phyloP scores from a whole-genome alignment of 139 green algal genomes.

The Chlamydomonas schloesseri region DNA sequence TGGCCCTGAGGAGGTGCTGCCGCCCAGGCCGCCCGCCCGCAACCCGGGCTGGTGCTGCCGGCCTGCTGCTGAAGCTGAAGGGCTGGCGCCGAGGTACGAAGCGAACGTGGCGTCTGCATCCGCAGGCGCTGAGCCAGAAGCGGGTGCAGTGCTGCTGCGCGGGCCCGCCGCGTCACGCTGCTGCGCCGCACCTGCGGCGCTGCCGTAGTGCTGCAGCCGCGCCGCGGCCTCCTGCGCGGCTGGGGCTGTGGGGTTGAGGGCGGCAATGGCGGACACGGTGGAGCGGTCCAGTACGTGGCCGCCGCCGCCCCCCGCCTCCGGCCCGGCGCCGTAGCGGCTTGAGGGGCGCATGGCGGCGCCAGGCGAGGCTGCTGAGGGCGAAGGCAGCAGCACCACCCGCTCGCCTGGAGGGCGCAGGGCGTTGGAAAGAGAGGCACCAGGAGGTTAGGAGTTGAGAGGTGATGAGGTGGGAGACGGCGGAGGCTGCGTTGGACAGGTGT shows the following conservation, averaged over 20 bases:
- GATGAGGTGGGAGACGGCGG: too few species aligned
- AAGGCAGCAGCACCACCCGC: conserved; percentile 24
- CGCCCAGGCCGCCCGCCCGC: neutral
- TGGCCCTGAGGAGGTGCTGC: too few species aligned
- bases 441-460: too few species aligned
- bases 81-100: too few species aligned
- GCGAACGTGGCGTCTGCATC: too few species aligned
- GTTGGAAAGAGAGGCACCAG: too few species aligned
- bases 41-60: neutral
- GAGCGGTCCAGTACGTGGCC: neutral
- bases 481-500: too few species aligned
- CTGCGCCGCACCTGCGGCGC: too few species aligned
- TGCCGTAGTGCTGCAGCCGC: neutral
- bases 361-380: neutral
- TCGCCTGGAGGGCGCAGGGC: neutral
- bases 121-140: neutral
- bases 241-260: conserved; percentile 8
- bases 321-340: neutral
- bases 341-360: neutral
- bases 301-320: neutral
- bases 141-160: neutral
- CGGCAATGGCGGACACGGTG: conserved; percentile 6
- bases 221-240: conserved; percentile 1
- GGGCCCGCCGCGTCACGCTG: too few species aligned
- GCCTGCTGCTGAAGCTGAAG: neutral